phyloP scores from a whole-genome alignment of 2,329 filamentous ascomycete genomes.

The Alternaria brassicicola region DNA sequence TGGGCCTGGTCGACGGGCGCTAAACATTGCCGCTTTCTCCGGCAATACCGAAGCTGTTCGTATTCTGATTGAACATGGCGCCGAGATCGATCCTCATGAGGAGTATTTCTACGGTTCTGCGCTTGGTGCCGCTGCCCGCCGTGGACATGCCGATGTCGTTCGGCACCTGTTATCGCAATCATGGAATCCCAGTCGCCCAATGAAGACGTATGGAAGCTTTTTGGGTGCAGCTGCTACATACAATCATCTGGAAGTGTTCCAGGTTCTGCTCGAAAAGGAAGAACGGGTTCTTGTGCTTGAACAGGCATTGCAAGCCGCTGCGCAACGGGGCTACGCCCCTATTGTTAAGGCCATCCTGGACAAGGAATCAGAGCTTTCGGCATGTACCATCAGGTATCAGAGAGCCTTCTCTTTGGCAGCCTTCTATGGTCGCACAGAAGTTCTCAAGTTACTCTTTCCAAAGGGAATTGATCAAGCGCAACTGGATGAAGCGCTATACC shows the following conservation, averaged over 20 bases:
- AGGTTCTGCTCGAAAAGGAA: constrained; percentile 25
- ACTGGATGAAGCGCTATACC: constrained; percentile 25
- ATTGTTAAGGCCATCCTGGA: constrained; percentile 26
- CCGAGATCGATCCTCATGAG: constrained; percentile 27
- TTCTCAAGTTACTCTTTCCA: constrained; percentile 19
- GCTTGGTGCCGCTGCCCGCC: constrained; percentile 24
- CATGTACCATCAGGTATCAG: constrained; percentile 18
- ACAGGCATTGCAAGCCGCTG: constrained; percentile 27
- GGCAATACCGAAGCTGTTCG: constrained; percentile 25
- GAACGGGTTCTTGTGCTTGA: constrained; percentile 22
- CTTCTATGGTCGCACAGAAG: constrained; percentile 23
- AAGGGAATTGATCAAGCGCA: constrained; percentile 18
- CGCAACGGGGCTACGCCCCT: constrained; percentile 24
- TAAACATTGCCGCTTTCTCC: constrained; percentile 29
- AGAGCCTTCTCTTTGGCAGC: constrained; percentile 30
- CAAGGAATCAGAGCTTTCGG: constrained; percentile 1
- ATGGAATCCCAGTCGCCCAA: constrained; percentile 23
- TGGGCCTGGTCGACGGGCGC: constrained; percentile 13
- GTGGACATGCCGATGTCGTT: constrained; percentile 26
- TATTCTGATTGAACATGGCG: constrained; percentile 23
- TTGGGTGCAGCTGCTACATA: constrained; percentile 31
- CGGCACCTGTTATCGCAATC: constrained; percentile 23
- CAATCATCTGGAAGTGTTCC: constrained; percentile 27
- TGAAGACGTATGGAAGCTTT: constrained; percentile 29
- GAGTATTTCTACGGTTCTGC: constrained; percentile 31